Evolutionary conservation across 116 monocot genomes (phyloP), one percentile per base, ranked within the genome.

Genomic region (Thalassia testudinum): DNA sequence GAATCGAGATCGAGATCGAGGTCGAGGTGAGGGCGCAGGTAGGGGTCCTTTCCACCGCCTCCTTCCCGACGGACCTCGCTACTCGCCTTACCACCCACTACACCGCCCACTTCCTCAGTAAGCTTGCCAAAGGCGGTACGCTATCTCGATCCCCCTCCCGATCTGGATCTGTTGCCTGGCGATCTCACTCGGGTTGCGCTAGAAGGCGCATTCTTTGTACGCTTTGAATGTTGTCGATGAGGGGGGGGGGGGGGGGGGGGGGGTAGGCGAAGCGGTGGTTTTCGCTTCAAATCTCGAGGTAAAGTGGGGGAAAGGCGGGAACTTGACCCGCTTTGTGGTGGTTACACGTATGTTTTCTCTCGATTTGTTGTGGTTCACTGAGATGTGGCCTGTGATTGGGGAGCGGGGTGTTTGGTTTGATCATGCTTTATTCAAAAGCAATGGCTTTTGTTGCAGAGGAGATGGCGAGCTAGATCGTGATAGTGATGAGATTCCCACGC

Each of bases 111-210:
- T 53, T 74, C 60, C 77, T 90, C 26, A 79, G 91, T 38, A 91
- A 99, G 64, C 80, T 90, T 21, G 90, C 99, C 25, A 99, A 99
- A 73, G 83, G 82, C 63, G 99, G 97, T 99, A 16, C 1, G 30
- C 7, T 22, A 19, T 52, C 27, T 6, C 22, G 20, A 12, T 8
- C 1, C 25, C n/a, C 16, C 24, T 15, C 16, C 27, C 55, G 30
- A 34, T 5, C 52, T 26, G 20, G 20, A 17, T 12, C 20, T 24
- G 13, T 14, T 49, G 30, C n/a, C n/a, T n/a, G n/a, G n/a, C n/a
- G n/a, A n/a, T n/a, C n/a, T 28, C 17, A 2, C 38, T 14, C 6
- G 10, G 6, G 38, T 40, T 40, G 14, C 14, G 6, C 6, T 7
- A 40, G 38, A 40, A 40, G 6, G 38, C 15, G 15, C 14, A 26